Base-by-base conservation (phyloP, 1,284 basidiomycete species). In the Ceratobasidium sp. region DNA sequence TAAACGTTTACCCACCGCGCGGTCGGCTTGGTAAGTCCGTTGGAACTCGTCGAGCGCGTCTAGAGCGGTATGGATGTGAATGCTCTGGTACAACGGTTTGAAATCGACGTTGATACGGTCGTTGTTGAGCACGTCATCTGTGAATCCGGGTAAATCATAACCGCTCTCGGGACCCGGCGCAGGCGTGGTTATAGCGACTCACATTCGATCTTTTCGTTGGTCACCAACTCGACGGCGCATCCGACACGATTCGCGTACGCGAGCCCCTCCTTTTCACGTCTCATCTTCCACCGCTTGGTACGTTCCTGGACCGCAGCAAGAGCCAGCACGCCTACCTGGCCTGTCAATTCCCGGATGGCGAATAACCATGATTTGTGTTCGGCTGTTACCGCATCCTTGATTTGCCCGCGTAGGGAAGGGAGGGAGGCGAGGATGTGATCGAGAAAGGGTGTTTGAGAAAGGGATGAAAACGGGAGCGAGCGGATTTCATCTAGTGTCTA, bases 281-380 rank as follows among this genome's bases (percentile, higher is more conserved):
- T 89, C 56, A 88, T 83, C 79, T 91, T 90, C 98, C 98, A 99
- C 76, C 94, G 89, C 82, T 93, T 90, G 33, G 92, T 91, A 20
- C 98, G 89, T 35, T 86, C 84, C 64, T 96, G 94, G 94, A 99
- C 99, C 26, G 91, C 90, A 79, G 98, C 96, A 45, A 98, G 88
- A 0, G 97, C 97, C 5, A 96, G 88, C 78, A 89, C 89, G 1
- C 98, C 98, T 1, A 99, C 94, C 63, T 93, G 89, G 0, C 92
- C 90, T 76, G 94, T 94, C 77, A 94, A 90, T 80, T 98, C 96
- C 69, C 98, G 88, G 75, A 99, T 96, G 81, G 99, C 96, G 73
- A 97, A 91, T 33, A 99, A 86, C 98, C 98, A 99, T 78, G 98
- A 93, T 83, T 99, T 99, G 86, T 96, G 93, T 8, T 96, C 95